A percentile compares a stretch with the other conserved stretches of the same genome.
Conservation (phyloP, 2,329 filamentous ascomycete species). For the Trichoderma sp. region DNA sequence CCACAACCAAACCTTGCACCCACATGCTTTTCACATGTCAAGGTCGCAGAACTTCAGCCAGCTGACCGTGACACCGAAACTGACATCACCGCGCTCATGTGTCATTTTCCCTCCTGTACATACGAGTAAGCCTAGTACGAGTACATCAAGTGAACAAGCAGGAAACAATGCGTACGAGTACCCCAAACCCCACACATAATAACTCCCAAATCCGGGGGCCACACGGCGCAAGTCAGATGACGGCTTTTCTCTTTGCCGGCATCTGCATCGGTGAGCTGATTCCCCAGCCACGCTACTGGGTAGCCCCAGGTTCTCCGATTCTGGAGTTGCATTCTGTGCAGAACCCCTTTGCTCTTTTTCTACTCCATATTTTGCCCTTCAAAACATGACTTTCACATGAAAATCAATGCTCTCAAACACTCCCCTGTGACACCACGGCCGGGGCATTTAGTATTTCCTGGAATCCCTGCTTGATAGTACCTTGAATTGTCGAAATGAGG, state of each 20-base stretch:
- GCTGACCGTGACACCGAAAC: background rate
- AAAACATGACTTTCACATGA: background rate
- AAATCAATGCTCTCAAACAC: background rate
- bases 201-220: slow-evolving; percentile 17
- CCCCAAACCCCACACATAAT: slow-evolving; percentile 1
- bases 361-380: background rate
- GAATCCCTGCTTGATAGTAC: background rate
- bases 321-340: background rate
- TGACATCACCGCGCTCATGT: background rate
- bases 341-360: background rate
- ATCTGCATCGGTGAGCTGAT: background rate
- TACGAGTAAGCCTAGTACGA: background rate
- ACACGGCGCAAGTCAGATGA: slow-evolving; percentile 18
- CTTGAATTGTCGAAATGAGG: background rate
- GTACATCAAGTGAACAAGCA: background rate
- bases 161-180: background rate
- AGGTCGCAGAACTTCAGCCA: background rate
- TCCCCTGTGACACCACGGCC: background rate
- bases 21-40: slow-evolving; percentile 20
- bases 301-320: background rate
- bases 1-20: background rate
- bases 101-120: background rate
- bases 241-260: background rate
- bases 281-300: background rate
- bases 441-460: background rate